phyloP scores from a whole-genome alignment of 163 green algal genomes.

The Prototheca cutis region DNA sequence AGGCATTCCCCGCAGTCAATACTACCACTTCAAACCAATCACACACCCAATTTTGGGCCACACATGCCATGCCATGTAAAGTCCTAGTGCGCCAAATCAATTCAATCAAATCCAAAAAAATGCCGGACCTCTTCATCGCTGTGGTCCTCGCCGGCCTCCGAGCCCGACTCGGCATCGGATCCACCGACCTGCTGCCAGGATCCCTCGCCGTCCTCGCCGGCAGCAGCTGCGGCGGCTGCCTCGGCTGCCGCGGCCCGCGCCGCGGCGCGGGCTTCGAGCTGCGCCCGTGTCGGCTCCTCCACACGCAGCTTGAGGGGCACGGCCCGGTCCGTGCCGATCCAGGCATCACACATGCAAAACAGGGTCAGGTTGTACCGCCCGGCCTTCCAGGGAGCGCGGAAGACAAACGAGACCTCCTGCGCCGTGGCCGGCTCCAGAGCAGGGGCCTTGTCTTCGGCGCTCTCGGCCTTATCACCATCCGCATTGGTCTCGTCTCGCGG shows the following conservation, averaged over 20 bases:
- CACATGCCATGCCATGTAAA: too few relatives aligned
- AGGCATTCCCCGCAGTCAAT: background rate
- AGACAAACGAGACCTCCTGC: conserved; percentile 60
- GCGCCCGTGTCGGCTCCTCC: conserved; percentile 31
- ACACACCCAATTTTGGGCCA: too few relatives aligned
- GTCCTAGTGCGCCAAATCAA: too few relatives aligned
- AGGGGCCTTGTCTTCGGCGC: background rate
- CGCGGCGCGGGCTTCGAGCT: conserved; percentile 35
- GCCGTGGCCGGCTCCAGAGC: background rate
- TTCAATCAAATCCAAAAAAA: too few relatives aligned
- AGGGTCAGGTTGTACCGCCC: conserved; percentile 57
- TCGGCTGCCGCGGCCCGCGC: conserved; percentile 4
- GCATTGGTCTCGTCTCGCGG: too few relatives aligned
- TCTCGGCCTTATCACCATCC: too few relatives aligned
- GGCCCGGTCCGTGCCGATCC: conserved; percentile 50
- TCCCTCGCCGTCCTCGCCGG: conserved; percentile 23
- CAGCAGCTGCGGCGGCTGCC: conserved; percentile 15
- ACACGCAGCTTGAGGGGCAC: conserved; percentile 40
- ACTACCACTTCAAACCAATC: too few relatives aligned
- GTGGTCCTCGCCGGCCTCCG: conserved; percentile 28
- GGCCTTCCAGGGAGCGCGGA: conserved; percentile 24
- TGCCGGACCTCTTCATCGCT: too few relatives aligned
- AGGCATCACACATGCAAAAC: conserved; percentile 55
- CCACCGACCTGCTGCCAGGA: conserved; percentile 15
- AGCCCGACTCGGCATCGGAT: conserved; percentile 14